Evolutionary conservation across 345 rosid species (phyloP), one percentile per base, ranked within the genome.

Genomic region (Acer negundo): DNA sequence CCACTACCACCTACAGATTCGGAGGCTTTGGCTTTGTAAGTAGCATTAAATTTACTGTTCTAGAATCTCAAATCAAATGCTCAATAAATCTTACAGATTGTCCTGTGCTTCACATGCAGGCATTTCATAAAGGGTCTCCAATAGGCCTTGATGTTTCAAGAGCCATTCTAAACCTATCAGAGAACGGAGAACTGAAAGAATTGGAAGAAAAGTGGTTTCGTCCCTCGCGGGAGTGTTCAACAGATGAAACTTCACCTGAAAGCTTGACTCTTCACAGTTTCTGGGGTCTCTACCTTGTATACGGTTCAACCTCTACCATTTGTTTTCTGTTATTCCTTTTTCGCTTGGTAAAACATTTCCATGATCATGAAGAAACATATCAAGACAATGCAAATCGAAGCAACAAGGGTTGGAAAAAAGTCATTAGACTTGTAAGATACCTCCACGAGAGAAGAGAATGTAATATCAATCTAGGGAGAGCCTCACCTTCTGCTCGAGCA

Each of bases 11-110:
- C 35, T 78, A 75, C 72, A 84, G 84, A 81, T 85, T 82, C 35
- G 91, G 89, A 46, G 91, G 91, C 55, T 65, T 88, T 6, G 87
- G 87, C 78, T 86, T 88, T 80, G 91, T 87, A 58, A 84, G 89
- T 83, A 22, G 51, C 24, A 24, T 7, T 13, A 56, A 16, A 62
- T 23, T 47, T 11, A 47, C 53, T 47, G 53, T 56, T 56, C 62
- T 56, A 3, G 22, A 11, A 19, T 47, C 53, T 2, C 17, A 2
- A 47, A 47, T 47, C 17, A 47, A 47, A 11, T 11, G 53, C 53
- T 47, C 9, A 5, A 47, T 47, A 2, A 2, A 10, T 47, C 53
- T 13, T 11, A 47, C 2, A 47, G 15, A 47, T 47, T 12, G 53
- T 47, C 53, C 55, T 56, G 22, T 28, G 49, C 28, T 44, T 2